phyloP scores from a whole-genome alignment of 495 filamentous ascomycete genomes.

The Trichoderma parareesei region DNA sequence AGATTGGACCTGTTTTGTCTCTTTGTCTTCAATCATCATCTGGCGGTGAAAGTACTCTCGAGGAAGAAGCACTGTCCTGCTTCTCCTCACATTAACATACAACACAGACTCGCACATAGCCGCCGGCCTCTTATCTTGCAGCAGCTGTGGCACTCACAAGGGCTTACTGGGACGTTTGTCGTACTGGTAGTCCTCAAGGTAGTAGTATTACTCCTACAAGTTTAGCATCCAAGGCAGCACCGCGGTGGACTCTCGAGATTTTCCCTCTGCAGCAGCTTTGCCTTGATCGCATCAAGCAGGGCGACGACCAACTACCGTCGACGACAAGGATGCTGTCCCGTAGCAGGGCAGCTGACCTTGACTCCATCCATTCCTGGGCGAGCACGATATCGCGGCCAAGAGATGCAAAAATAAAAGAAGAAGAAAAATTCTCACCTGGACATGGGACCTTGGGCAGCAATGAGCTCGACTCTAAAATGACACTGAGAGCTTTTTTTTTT shows the following conservation, averaged over 20 bases:
- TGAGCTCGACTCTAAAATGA: neutral
- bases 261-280: neutral
- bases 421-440: neutral
- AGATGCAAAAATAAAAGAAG: too few relatives aligned
- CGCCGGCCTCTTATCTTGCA: slow-evolving; percentile 3
- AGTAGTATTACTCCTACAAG: too few relatives aligned
- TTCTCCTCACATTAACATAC: too few relatives aligned
- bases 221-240: neutral
- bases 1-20: neutral
- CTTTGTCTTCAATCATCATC: neutral
- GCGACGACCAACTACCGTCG: neutral
- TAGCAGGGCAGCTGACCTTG: neutral
- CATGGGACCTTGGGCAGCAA: neutral
- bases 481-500: neutral
- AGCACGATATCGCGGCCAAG: neutral
- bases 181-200: too few relatives aligned
- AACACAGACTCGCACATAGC: neutral
- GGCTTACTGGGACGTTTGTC: slow-evolving; percentile 4
- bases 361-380: slow-evolving; percentile 2
- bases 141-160: neutral
- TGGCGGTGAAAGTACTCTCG: neutral
- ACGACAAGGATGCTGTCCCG: neutral
- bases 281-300: neutral
- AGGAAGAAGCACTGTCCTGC: neutral
- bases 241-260: neutral